Conservation (phyloP, 2,329 filamentous ascomycete genomes). For the Magnaporthiopsis rhizophila region DNA sequence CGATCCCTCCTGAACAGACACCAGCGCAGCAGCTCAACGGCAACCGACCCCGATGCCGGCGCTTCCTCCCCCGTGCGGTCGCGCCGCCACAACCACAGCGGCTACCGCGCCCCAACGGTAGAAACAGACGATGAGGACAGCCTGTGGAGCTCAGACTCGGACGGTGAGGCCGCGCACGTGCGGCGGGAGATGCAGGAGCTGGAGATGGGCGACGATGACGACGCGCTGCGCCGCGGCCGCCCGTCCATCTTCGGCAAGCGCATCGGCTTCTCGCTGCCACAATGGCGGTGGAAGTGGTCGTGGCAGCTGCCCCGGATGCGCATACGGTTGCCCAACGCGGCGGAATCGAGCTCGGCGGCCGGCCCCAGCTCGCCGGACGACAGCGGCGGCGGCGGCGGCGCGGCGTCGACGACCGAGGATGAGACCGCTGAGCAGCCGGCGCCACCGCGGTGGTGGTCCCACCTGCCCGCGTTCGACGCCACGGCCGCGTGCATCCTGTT, state of each 20-base stretch:
- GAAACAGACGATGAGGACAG: slow-evolving; percentile 64
- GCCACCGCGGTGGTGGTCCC: slow-evolving; percentile 15
- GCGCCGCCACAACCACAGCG: slow-evolving; percentile 32
- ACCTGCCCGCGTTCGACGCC: slow-evolving; percentile 31
- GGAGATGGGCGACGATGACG: slow-evolving; percentile 66
- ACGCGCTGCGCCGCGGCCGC: slow-evolving; percentile 24
- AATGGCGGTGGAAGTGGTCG: slow-evolving; percentile 49
- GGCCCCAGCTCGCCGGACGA: slow-evolving; percentile 24
- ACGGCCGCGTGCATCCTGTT: slow-evolving; percentile 51
- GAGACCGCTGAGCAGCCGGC: slow-evolving; percentile 8
- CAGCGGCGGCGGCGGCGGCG: slow-evolving; percentile 12
- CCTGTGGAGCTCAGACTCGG: slow-evolving; percentile 41
- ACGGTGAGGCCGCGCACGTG: slow-evolving; percentile 55
- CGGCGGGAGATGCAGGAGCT: slow-evolving; percentile 82
- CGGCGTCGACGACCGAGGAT: slow-evolving; percentile 14
- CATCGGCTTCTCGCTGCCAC: slow-evolving; percentile 43
- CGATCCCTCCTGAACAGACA: slow-evolving; percentile 61
- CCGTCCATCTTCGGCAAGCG: slow-evolving; percentile 46
- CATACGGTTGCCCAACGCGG: slow-evolving; percentile 30
- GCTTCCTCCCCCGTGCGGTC: slow-evolving; percentile 28
- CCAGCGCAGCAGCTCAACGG: slow-evolving; percentile 27
- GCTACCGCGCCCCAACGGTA: slow-evolving; percentile 75
- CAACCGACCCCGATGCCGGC: slow-evolving; percentile 16
- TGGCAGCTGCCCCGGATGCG: slow-evolving; percentile 42
- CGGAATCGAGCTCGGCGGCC: slow-evolving; percentile 4